phyloP scores from a whole-genome alignment of 2,329 filamentous ascomycete genomes.

The Aspergillus novoparasiticus region DNA sequence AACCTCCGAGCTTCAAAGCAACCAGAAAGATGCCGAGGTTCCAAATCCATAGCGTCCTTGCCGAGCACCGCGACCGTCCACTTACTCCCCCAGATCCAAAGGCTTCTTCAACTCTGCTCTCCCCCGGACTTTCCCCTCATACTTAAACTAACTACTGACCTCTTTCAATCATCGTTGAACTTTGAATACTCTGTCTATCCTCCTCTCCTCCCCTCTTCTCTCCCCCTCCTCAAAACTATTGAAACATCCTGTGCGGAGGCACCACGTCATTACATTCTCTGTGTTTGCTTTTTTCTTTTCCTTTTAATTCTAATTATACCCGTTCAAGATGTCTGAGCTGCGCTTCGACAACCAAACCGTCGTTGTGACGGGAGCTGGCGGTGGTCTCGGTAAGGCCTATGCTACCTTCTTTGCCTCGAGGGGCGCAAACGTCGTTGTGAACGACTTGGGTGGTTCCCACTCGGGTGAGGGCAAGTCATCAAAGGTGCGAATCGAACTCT shows the following conservation, averaged over 20 bases:
- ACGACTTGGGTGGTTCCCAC: slow-evolving; percentile 90
- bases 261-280: not conserved
- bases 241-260: not conserved
- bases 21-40: slow-evolving; percentile 37
- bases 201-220: slow-evolving; percentile 14
- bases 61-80: slow-evolving; percentile 32
- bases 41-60: slow-evolving; percentile 21
- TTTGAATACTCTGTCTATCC: not conserved
- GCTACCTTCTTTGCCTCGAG: slow-evolving; percentile 87
- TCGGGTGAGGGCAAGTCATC: slow-evolving; percentile 86
- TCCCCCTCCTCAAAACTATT: slow-evolving; percentile 15
- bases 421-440: slow-evolving; percentile 93
- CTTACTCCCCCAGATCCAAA: slow-evolving; percentile 20
- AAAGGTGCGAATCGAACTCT: slow-evolving; percentile 61
- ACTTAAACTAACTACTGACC: slow-evolving; percentile 11
- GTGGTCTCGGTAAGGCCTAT: slow-evolving; percentile 80
- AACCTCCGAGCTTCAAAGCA: slow-evolving; percentile 22
- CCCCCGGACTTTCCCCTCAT: slow-evolving; percentile 24
- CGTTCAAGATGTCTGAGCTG: slow-evolving; percentile 64
- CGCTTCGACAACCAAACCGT: slow-evolving; percentile 88
- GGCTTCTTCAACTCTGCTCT: slow-evolving; percentile 27
- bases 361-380: slow-evolving; percentile 83
- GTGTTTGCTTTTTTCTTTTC: slow-evolving; percentile 5
- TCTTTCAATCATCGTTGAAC: slow-evolving; percentile 13
- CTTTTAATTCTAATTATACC: slow-evolving; percentile 8